Base-by-base conservation (phyloP, 164 flowering plant species). In the Buxus sempervirens region DNA sequence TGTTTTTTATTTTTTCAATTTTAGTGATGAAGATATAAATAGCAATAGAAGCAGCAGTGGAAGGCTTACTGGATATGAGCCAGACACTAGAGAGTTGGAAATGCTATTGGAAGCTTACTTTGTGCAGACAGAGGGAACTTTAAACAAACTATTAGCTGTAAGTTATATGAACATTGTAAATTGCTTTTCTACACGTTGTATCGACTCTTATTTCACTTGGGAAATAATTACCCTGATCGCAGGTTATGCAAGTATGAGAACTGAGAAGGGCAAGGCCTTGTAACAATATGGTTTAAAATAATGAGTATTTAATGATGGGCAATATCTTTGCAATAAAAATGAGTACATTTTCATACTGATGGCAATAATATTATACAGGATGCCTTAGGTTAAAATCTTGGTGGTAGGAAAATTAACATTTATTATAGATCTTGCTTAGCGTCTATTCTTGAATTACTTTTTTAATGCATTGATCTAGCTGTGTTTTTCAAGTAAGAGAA, bases 71-170 rank as follows among this genome's bases (percentile, higher is more conserved):
- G 41, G 56, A 4, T 24, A 13, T 14, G 49, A 64, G 56, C 66
- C 66, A 14, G 32, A 65, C 51, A 32, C 54, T 53, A 60, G 54
- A 32, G 68, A 65, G 59, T 22, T 65, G 19, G 68, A 65, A 48
- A 65, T 65, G 68, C 68, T 65, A 20, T 25, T 65, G 15, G 68
- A 65, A 32, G 68, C 68, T 22, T 65, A 65, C 48, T 65, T 65
- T 21, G 68, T 20, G 7, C 68, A 54, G 68, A 53, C 32, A 27
- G 68, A 54, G 55, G 68, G 68, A 15, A 65, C 59, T 18, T 54
- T 54, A 23, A 27, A 65, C 23, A 65, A 65, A 36, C 68, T 65
- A 5, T 65, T 60, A 21, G n/a, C 58, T 42, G 66, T 63, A 63
- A 4, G 60, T 64, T 63, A 22, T 16, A 48, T 26, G 36, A 26